Percentiles rank a stretch among this genome's conserved stretches.
Conservation (phyloP, 139 green algal species). For the Closterium sp. region DNA sequence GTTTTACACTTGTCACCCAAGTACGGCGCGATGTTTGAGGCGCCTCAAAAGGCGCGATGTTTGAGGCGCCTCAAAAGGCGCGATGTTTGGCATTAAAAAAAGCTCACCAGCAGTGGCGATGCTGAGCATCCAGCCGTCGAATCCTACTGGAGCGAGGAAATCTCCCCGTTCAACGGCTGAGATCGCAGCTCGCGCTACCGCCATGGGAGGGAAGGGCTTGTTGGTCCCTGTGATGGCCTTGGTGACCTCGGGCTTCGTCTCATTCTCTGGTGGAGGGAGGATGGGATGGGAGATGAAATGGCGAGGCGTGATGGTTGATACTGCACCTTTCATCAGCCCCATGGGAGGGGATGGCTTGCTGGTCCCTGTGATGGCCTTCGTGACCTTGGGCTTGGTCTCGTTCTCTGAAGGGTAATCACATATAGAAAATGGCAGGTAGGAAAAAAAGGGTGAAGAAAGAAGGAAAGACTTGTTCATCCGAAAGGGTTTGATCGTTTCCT, state of each 20-base stretch:
- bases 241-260: neutral
- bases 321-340: no score
- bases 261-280: neutral
- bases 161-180: neutral
- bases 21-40: no score
- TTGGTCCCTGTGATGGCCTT: neutral
- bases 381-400: slow-evolving; percentile 33
- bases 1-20: no score
- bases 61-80: no score
- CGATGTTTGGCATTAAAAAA: no score
- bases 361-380: slow-evolving; percentile 13
- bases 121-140: neutral
- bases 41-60: no score
- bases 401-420: slow-evolving; percentile 17
- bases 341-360: slow-evolving; percentile 3
- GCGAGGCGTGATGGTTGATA: neutral
- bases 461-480: no score
- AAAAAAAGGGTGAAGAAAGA: no score
- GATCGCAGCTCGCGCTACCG: neutral
- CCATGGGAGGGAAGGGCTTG: neutral
- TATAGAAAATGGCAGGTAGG: no score
- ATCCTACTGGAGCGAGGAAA: neutral
- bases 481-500: no score
- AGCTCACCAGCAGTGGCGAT: neutral
- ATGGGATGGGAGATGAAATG: neutral